Conservation (phyloP, 331 rosid genomes). For the Cydonia oblonga region DNA sequence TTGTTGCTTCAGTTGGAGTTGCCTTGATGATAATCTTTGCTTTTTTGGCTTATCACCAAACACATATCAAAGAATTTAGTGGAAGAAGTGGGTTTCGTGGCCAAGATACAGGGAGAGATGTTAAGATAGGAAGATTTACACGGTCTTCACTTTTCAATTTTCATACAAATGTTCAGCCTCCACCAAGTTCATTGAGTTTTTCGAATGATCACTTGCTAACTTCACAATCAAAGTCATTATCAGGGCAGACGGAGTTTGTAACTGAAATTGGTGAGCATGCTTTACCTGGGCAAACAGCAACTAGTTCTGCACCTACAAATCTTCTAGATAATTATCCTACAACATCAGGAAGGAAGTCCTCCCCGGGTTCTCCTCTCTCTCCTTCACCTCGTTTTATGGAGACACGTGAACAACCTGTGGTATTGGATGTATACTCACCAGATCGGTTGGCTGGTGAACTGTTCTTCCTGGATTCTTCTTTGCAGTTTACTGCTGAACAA, state of each 20-base stretch:
- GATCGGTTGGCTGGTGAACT: constrained; percentile 94
- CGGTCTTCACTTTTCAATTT: constrained; percentile 79
- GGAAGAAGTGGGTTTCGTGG: constrained; percentile 60
- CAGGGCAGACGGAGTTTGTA: constrained; percentile 55
- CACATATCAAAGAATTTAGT: constrained; percentile 63
- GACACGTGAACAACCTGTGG: constrained; percentile 60
- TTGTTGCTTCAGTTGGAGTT: constrained; percentile 90
- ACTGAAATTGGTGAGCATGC: constrained; percentile 60
- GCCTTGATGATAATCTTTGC: constrained; percentile 81
- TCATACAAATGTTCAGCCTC: constrained; percentile 49
- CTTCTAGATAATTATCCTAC: constrained; percentile 60
- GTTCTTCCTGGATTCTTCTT: constrained; percentile 69
- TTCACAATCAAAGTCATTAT: constrained; percentile 62
- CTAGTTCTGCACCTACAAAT: constrained; percentile 49
- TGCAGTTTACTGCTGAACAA: constrained; percentile 85
- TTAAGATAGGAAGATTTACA: constrained; percentile 46
- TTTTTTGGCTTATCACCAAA: constrained; percentile 76
- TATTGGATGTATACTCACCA: constrained; percentile 87
- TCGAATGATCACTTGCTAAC: constrained; percentile 81
- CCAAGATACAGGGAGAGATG: constrained; percentile 54
- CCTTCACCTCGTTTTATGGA: constrained; percentile 74
- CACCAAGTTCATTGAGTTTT: constrained; percentile 63
- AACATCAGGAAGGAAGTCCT: constrained; percentile 70
- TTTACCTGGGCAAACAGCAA: constrained; percentile 44
- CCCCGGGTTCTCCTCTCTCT: constrained; percentile 75